Percentiles rank a stretch among this genome's conserved stretches.
Evolutionary conservation across 2,329 filamentous ascomycete genomes (phyloP).

Genomic region (Pseudocercospora eumusae): DNA sequence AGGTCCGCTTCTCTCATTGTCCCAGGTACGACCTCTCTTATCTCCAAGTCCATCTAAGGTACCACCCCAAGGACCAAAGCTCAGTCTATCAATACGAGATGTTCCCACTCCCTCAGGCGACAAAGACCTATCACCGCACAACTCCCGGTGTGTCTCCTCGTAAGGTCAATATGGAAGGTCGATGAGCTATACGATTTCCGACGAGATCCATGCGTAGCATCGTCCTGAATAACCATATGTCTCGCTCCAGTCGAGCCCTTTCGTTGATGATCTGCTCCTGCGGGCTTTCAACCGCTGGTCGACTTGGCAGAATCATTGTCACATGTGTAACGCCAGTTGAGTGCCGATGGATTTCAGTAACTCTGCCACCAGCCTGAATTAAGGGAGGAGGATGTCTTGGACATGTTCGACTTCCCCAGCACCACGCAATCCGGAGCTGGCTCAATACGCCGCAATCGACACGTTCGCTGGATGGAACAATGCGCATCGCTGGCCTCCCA

Average conservation of each 20-base stretch:
- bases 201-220: background rate
- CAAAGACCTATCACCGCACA: background rate
- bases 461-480: background rate
- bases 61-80: background rate
- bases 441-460: background rate
- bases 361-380: background rate
- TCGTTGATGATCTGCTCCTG: background rate
- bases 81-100: background rate
- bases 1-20: too few relatives aligned
- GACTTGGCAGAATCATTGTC: background rate
- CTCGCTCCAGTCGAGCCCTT: background rate
- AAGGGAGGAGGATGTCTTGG: slow-evolving; percentile 1
- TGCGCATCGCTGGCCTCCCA: background rate
- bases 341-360: background rate
- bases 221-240: background rate
- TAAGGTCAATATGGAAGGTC: background rate
- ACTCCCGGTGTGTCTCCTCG: background rate
- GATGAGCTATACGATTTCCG: background rate
- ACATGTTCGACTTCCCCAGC: background rate
- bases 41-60: background rate
- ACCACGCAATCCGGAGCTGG: background rate
- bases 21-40: background rate
- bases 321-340: background rate
- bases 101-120: background rate
- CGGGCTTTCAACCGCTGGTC: background rate